Conservation (phyloP, 345 rosid genomes). For the Lepidium sativum region DNA sequence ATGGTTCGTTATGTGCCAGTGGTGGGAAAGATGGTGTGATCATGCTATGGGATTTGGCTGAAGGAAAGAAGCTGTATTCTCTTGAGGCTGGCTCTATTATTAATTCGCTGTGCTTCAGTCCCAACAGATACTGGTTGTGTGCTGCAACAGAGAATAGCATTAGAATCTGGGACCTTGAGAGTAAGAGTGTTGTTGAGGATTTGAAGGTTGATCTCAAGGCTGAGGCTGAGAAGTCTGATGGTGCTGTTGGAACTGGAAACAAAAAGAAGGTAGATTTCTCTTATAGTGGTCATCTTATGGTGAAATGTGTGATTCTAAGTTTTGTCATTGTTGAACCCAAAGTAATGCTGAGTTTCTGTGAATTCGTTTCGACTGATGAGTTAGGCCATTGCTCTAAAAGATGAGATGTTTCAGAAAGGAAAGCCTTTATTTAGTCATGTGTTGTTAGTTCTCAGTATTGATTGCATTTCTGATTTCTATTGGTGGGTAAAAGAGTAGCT, state of each 20-base stretch:
- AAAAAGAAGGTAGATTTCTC: constrained; percentile 51
- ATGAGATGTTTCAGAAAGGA: neutral
- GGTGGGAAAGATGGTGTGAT: constrained; percentile 83
- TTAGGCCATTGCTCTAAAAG: neutral
- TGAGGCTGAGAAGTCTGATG: constrained; percentile 74
- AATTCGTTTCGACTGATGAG: neutral
- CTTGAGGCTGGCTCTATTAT: constrained; percentile 72
- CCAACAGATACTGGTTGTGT: constrained; percentile 93
- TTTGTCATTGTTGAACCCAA: neutral
- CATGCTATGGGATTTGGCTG: constrained; percentile 88
- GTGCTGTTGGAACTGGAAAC: constrained; percentile 24
- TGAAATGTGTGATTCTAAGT: neutral
- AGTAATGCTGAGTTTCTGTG: neutral
- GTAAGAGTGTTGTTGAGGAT: constrained; percentile 85
- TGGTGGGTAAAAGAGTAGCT: neutral
- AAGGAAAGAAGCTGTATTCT: constrained; percentile 75
- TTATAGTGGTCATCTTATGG: neutral
- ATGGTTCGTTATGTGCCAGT: constrained; percentile 84
- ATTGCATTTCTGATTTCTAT: neutral
- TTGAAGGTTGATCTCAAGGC: constrained; percentile 85
- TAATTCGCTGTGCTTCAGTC: constrained; percentile 73
- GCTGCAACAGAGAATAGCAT: constrained; percentile 85
- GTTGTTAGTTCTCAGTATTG: neutral
- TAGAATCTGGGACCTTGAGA: constrained; percentile 95
- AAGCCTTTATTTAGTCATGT: neutral